phyloP scores from a whole-genome alignment of 352 stramenopile species.

The Phytophthora nicotianae region DNA sequence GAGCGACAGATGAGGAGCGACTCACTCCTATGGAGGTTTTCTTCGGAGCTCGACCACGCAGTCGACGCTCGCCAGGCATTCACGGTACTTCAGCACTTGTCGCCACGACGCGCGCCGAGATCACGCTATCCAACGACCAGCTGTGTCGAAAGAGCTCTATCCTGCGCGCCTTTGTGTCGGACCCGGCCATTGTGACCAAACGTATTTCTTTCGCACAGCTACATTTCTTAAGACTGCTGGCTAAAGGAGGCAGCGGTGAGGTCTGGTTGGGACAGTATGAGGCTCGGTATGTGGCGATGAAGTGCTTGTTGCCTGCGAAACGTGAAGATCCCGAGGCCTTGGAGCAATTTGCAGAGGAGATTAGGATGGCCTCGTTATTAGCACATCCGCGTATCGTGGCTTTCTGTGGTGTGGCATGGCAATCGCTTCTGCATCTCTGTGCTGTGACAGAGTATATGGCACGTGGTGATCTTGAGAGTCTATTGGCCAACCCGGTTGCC shows the following conservation, averaged over 20 bases:
- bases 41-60: slow-evolving; percentile 42
- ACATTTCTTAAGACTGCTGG: slow-evolving; percentile 71
- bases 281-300: slow-evolving; percentile 76
- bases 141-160: slow-evolving; percentile 61
- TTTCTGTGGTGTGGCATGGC: slow-evolving; percentile 83
- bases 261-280: slow-evolving; percentile 86
- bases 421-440: slow-evolving; percentile 75
- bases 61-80: slow-evolving; percentile 36
- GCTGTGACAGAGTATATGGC: slow-evolving; percentile 85
- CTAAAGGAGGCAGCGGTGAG: slow-evolving; percentile 80
- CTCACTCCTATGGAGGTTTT: slow-evolving; percentile 63
- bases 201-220: slow-evolving; percentile 77
- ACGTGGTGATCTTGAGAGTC: slow-evolving; percentile 65
- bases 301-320: slow-evolving; percentile 73
- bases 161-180: slow-evolving; percentile 64
- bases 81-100: slow-evolving; percentile 37
- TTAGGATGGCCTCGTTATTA: slow-evolving; percentile 76
- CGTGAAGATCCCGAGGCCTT: slow-evolving; percentile 60
- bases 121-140: slow-evolving; percentile 68
- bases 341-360: slow-evolving; percentile 84
- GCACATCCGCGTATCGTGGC: slow-evolving; percentile 83
- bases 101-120: slow-evolving; percentile 50
- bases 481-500: slow-evolving; percentile 48
- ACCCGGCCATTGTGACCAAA: slow-evolving; percentile 74
- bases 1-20: slow-evolving; percentile 32